Evolutionary conservation across 257 asterid species (phyloP).

Genomic region (Verbascum thapsus): DNA sequence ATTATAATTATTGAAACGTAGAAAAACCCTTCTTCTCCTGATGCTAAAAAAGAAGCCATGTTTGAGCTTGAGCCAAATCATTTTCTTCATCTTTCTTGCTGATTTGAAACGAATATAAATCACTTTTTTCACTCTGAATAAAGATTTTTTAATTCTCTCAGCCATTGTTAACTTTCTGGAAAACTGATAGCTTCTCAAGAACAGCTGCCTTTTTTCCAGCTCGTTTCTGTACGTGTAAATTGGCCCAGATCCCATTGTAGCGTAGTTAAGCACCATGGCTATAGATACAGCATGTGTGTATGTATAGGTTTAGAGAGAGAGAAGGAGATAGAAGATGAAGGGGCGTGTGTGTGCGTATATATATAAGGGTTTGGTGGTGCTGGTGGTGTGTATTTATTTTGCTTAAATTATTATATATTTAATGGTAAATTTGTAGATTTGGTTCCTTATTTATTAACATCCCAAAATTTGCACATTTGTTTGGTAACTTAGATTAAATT

Average conservation of each 20-base stretch:
- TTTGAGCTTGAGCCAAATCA: constrained; percentile 51
- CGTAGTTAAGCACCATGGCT: constrained; percentile 34
- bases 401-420: background rate
- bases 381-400: background rate
- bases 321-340: background rate
- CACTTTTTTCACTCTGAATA: constrained; percentile 55
- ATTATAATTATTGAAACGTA: constrained; percentile 29
- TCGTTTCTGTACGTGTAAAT: constrained; percentile 38
- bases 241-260: constrained; percentile 28
- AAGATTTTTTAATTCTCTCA: constrained; percentile 50
- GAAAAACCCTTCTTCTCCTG: constrained; percentile 37
- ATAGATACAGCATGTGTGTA: background rate
- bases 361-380: background rate
- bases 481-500: too few species aligned
- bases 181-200: constrained; percentile 72
- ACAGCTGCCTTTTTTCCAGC: constrained; percentile 66
- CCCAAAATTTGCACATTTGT: too few species aligned
- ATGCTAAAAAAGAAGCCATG: constrained; percentile 42
- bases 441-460: too few species aligned
- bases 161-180: constrained; percentile 57
- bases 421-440: too few species aligned
- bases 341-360: too few species aligned
- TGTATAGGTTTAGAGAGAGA: constrained; percentile 12
- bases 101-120: constrained; percentile 57
- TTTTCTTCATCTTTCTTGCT: constrained; percentile 45